These are phyloP conservation scores for Mediolabrus comicus DNA, from an alignment of 108 stramenopile genomes.

Conservation along the genomic window DNA sequence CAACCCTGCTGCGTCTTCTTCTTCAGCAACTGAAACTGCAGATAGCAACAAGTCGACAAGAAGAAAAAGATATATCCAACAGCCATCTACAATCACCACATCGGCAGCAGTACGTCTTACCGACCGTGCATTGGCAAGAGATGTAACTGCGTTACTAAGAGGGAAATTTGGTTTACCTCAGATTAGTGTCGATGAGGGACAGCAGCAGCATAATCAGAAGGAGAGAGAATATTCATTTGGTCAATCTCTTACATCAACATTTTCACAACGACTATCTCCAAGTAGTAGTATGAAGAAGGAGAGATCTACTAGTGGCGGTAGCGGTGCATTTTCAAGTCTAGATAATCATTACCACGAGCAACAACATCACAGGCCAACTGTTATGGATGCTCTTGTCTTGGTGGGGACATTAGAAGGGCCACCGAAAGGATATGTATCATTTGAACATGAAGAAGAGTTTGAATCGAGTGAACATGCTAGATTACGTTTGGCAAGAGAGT, in stretches of 20 bases:
- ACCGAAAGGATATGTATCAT: constrained; percentile 39
- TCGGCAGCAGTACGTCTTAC: constrained; percentile 46
- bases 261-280: neutral
- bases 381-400: constrained; percentile 42
- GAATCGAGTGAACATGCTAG: constrained; percentile 3
- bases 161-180: constrained; percentile 48
- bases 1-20: too few species aligned
- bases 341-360: neutral
- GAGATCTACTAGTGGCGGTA: neutral
- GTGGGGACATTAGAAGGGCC: constrained; percentile 44
- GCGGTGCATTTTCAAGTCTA: too few species aligned
- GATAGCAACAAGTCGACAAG: constrained; percentile 9
- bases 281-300: neutral
- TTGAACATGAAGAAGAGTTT: constrained; percentile 45
- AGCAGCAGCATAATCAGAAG: neutral
- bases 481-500: neutral
- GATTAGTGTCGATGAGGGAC: neutral
- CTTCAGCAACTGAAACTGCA: too few species aligned
- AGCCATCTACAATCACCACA: constrained; percentile 20
- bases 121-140: constrained; percentile 35
- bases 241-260: neutral
- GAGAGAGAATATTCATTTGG: neutral
- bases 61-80: neutral
- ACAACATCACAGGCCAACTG: neutral
- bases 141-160: constrained; percentile 43